Conservation (phyloP, 2,329 filamentous ascomycete species). For the Aspergillus tamarii region DNA sequence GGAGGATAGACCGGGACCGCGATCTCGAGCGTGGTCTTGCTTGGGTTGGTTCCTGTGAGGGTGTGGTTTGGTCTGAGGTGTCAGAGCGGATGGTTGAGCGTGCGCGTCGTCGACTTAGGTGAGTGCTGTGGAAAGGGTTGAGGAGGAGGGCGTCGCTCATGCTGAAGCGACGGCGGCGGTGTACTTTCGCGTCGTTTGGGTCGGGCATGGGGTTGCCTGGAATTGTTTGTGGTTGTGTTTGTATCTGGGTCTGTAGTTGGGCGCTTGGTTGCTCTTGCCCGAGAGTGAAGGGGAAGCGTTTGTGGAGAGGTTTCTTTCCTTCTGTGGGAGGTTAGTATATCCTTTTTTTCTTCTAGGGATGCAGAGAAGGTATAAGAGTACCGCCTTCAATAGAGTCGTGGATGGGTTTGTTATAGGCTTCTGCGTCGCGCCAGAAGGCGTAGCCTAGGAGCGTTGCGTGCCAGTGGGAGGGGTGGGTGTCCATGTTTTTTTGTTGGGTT, state of each 20-base stretch:
- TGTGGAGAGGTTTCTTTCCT: constrained; percentile 23
- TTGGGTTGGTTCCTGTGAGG: neutral
- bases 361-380: constrained; percentile 1
- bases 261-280: constrained; percentile 13
- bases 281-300: constrained; percentile 31
- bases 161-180: constrained; percentile 28
- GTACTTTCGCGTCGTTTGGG: neutral
- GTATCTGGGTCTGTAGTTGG: neutral
- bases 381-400: constrained; percentile 23
- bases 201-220: neutral
- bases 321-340: constrained; percentile 9
- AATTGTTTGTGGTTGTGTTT: neutral
- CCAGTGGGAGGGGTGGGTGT: constrained; percentile 30
- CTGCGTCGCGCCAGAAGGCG: constrained; percentile 34
- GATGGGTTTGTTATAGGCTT: constrained; percentile 20
- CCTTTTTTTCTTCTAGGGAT: neutral
- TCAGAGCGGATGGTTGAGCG: constrained; percentile 15
- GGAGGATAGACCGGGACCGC: constrained; percentile 19
- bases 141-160: constrained; percentile 27
- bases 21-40: constrained; percentile 7
- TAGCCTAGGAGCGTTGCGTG: constrained; percentile 29
- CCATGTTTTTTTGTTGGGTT: constrained; percentile 12
- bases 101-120: neutral
- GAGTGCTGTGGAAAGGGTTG: neutral
- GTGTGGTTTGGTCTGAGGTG: constrained; percentile 12